phyloP scores from a whole-genome alignment of 2,329 filamentous ascomycete species.

The Cephalotrichum gorgonifer region DNA sequence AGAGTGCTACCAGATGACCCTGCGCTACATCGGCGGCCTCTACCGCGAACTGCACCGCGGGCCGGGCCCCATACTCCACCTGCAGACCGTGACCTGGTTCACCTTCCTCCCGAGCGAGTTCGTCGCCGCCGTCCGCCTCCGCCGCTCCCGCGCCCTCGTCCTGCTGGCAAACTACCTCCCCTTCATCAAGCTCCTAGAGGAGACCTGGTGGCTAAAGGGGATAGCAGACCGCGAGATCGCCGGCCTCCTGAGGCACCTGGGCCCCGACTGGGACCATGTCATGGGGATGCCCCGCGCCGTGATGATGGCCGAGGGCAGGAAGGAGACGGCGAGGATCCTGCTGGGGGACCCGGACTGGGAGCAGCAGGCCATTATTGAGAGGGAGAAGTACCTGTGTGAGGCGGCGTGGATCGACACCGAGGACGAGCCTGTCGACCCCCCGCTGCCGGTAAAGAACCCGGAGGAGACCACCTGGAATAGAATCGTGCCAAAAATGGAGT shows the following conservation, averaged over 20 bases:
- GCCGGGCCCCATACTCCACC: conserved; percentile 30
- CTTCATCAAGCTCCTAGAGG: conserved; percentile 33
- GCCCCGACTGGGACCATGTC: not conserved
- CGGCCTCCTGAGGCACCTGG: conserved; percentile 21
- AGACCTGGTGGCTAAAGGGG: conserved; percentile 39
- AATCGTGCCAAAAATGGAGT: too few species aligned
- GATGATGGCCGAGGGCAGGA: not conserved
- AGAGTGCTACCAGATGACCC: conserved; percentile 31
- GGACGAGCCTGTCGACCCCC: not conserved
- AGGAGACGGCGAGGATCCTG: not conserved
- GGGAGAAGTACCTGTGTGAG: not conserved
- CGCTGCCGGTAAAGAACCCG: too few species aligned
- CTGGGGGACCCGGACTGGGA: conserved; percentile 1
- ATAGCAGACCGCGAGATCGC: conserved; percentile 34
- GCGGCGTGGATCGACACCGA: not conserved
- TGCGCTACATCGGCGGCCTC: conserved; percentile 40
- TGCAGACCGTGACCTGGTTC: conserved; percentile 42
- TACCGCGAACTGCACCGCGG: conserved; percentile 37
- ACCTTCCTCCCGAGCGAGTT: conserved; percentile 37
- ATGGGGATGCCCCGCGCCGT: not conserved
- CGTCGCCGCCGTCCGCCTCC: conserved; percentile 28
- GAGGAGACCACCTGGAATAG: too few species aligned
- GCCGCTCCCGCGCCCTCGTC: conserved; percentile 34
- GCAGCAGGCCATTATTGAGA: not conserved
- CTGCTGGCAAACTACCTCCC: conserved; percentile 42